Evolutionary conservation across 306 rosid genomes (phyloP), one percentile per base, ranked within the genome.

Genomic region (Casuarina glauca): DNA sequence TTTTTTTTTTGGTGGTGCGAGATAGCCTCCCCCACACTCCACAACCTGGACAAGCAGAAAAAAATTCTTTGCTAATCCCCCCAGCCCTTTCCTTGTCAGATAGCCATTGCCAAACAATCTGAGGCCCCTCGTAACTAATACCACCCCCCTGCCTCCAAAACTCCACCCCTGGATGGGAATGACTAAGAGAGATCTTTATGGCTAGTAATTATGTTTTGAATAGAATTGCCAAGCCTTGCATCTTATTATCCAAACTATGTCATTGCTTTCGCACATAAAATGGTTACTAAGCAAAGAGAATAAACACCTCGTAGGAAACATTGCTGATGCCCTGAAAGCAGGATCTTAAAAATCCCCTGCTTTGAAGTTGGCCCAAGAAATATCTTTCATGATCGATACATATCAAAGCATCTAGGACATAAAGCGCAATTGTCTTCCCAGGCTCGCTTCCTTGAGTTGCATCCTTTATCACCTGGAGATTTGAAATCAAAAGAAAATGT

Each of bases 371-470:
- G 83, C 83, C 78, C 78, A 95, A 81, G 89, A 95, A 95, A 88
- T 83, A 92, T 82, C 83, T 84, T 44, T 92, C 97, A 82, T 91
- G 97, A 84, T 95, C 98, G 45, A 92, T 84, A 81, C 92, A 90
- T 78, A 95, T 86, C 86, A 95, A 82, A 50, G 96, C 95, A 83
- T 95, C 98, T 78, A 95, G 79, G 75, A 92, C 92, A 82, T 92
- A 95, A 38, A 90, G 91, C 45, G 98, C 62, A 69, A 91, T 87
- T 3, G 97, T 93, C 84, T 92, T 95, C 82, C 98, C 98, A 69
- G 93, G 96, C 84, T 95, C 98, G 82, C 97, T 89, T 71, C 98
- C 97, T 77, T 88, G 96, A 55, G 85, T 89, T 75, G 93, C 97
- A 87, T 95, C 98, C 87, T 88, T 95, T 85, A 93, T 83, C 49